A percentile compares a stretch with the other conserved stretches of the same genome.
Evolutionary conservation across 495 filamentous ascomycete species (phyloP).

Genomic region (Talaromyces borbonicus): DNA sequence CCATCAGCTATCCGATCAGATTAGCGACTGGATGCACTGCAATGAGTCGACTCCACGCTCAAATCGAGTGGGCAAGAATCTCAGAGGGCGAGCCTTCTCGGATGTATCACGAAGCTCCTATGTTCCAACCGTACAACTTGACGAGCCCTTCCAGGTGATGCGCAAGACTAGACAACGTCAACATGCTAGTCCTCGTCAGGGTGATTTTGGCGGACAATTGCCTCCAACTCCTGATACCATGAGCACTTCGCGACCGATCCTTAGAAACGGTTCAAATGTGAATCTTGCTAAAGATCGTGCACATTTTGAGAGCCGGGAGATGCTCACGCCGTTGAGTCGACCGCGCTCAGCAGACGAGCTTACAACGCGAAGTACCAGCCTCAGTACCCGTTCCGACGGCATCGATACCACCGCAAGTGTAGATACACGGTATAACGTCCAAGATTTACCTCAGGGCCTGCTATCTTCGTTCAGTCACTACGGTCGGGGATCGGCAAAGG

Average conservation of each 20-base stretch:
- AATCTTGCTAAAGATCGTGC: slow-evolving; percentile 23
- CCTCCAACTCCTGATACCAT: slow-evolving; percentile 39
- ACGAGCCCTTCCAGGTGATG: background rate
- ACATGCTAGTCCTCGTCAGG: background rate
- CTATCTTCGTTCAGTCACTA: slow-evolving; percentile 16
- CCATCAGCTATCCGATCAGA: slow-evolving; percentile 8
- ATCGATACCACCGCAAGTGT: slow-evolving; percentile 26
- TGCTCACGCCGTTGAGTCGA: slow-evolving; percentile 15
- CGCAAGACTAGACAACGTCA: background rate
- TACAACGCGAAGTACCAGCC: slow-evolving; percentile 20
- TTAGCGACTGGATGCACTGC: slow-evolving; percentile 25
- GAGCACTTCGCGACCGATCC: slow-evolving; percentile 28
- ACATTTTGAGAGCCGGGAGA: slow-evolving; percentile 9
- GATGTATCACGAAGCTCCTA: slow-evolving; percentile 5
- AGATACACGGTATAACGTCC: slow-evolving; percentile 13
- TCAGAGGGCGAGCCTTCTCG: slow-evolving; percentile 1
- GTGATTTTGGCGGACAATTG: slow-evolving; percentile 27
- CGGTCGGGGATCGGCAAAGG: slow-evolving; percentile 22
- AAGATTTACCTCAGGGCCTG: slow-evolving; percentile 21
- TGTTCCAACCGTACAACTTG: background rate
- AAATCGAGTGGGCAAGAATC: background rate
- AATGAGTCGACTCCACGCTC: slow-evolving; percentile 1
- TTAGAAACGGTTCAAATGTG: slow-evolving; percentile 25
- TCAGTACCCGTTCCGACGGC: slow-evolving; percentile 20
- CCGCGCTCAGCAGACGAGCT: slow-evolving; percentile 29